phyloP scores from a whole-genome alignment of 257 asterid genomes.

The Striga asiatica region DNA sequence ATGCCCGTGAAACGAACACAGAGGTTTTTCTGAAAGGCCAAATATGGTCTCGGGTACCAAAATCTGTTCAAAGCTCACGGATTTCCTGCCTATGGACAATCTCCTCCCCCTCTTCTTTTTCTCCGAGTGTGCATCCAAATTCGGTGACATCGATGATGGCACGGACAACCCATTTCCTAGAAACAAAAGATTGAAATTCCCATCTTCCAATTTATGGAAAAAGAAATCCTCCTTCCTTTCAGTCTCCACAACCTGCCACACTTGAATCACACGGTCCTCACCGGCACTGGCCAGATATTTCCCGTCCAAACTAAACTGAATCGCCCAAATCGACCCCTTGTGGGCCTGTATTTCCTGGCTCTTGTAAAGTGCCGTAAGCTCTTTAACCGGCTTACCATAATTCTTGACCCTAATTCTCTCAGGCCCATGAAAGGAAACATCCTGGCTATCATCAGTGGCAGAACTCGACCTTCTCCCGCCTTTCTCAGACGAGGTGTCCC shows the following conservation, averaged over 20 bases:
- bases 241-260: constrained; percentile 79
- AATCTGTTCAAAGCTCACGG: constrained; percentile 66
- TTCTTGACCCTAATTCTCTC: constrained; percentile 78
- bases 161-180: constrained; percentile 81
- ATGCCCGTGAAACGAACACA: constrained; percentile 83
- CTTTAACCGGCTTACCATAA: constrained; percentile 84
- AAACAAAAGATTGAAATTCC: constrained; percentile 57
- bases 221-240: constrained; percentile 80
- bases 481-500: constrained; percentile 91
- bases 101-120: constrained; percentile 81
- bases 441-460: constrained; percentile 97
- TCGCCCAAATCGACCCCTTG: constrained; percentile 92
- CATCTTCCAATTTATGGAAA: constrained; percentile 73
- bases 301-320: constrained; percentile 92
- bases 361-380: constrained; percentile 73
- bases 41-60: constrained; percentile 78
- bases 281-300: constrained; percentile 98
- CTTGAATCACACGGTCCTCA: constrained; percentile 90
- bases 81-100: constrained; percentile 76
- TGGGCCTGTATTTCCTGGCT: constrained; percentile 93
- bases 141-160: constrained; percentile 61
- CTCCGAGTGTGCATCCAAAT: constrained; percentile 55
- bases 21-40: constrained; percentile 72
- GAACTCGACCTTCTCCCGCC: constrained; percentile 98
- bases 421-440: constrained; percentile 74